Base-by-base conservation (phyloP, 768 basidiomycete species). In the Boletus tomentosulus region DNA sequence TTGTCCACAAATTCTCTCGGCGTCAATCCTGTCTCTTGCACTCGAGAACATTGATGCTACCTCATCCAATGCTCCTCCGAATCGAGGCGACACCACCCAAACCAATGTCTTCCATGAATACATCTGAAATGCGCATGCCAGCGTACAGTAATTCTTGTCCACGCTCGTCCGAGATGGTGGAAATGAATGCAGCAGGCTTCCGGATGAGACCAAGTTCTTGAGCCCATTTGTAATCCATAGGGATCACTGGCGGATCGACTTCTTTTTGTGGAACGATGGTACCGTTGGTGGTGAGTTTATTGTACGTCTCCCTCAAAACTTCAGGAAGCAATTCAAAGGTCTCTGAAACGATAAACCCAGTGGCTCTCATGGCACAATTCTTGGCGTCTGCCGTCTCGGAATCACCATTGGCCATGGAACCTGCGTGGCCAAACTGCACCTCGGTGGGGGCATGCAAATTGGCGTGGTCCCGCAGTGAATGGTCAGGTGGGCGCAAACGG, bases 211-310 rank as follows among this genome's bases (percentile, higher is more conserved):
- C 96, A 51, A 98, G 86, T 76, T 97, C 93, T 76, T 95, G 92
- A 34, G 95, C 95, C 96, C 96, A 98, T 80, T 98, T 98, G 86
- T 98, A 99, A 76, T 99, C 96, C 92, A 98, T 98, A n/a, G 96
- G 96, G 69, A 98, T 98, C 53, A 89, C 85, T 10, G 96, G 96
- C 5, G 95, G 93, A 24, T 93, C 90, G 51, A 85, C 77, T 78
- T 99, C 96, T 35, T 73, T 63, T 76, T 84, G 78, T 59, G 84
- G 85, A 34, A 76, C 71, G 71, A 99, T 82, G 30, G 73, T 65
- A 34, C 94, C 92, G 44, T 64, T 71, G 55, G 71, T 66, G 53
- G 97, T 87, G 60, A 99, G 89, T 50, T 68, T 73, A 55, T 95
- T 82, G 75, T 96, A 98, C 7, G 92, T 88, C 67, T 85, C 83